Evolutionary conservation across 495 filamentous ascomycete species (phyloP).

Genomic region (Podospora conica): DNA sequence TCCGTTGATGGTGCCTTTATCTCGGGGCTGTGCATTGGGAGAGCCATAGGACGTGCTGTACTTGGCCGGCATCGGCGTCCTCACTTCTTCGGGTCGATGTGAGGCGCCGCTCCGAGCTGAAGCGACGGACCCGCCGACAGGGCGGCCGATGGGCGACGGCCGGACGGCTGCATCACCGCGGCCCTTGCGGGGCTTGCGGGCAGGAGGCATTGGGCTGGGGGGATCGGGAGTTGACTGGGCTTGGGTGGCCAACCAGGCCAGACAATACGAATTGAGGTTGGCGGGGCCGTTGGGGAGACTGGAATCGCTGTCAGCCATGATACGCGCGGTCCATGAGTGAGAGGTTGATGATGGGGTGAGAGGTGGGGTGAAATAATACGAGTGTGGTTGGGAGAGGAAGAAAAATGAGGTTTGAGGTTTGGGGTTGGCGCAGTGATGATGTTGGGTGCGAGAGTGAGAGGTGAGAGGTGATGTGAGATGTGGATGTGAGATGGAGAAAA

Average conservation of each 20-base stretch:
- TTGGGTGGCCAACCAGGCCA: background rate
- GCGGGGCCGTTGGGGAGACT: background rate
- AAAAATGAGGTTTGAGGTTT: too few species aligned
- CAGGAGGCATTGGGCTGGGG: slow-evolving; percentile 17
- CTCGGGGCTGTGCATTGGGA: slow-evolving; percentile 20
- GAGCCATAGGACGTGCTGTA: slow-evolving; percentile 32
- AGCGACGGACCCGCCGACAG: slow-evolving; percentile 3
- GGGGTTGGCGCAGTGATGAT: too few species aligned
- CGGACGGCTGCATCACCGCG: background rate
- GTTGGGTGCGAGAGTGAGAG: background rate
- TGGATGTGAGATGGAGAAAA: background rate
- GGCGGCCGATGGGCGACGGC: background rate
- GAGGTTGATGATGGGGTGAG: background rate
- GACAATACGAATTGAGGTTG: background rate
- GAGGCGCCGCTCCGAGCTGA: background rate
- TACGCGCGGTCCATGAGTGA: background rate
- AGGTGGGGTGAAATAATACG: background rate
- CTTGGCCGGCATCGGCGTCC: slow-evolving; percentile 19
- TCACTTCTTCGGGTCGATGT: background rate
- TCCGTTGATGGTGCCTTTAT: slow-evolving; percentile 4
- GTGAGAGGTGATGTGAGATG: too few species aligned
- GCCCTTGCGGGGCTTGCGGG: too few species aligned
- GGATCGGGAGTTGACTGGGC: background rate
- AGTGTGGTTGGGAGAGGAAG: background rate
- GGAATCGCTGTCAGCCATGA: slow-evolving; percentile 5